These are phyloP conservation scores for Cyberlindnera petersonii DNA, from an alignment of 805 yeast genomes.

Conservation along the genomic window DNA sequence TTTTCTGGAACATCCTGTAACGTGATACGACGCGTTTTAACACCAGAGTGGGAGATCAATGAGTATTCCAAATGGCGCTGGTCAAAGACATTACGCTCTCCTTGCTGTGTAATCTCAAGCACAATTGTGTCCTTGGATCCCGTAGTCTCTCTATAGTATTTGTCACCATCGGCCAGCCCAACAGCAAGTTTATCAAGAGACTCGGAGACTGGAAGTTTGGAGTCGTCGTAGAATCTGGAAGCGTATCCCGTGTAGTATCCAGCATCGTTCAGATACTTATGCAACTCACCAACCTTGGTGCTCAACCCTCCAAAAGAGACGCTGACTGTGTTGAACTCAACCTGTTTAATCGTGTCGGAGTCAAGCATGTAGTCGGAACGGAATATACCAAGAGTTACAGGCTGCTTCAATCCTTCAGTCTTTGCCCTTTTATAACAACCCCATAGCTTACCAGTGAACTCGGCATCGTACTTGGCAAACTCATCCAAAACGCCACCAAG, in stretches of 20 bases:
- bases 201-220: conserved; percentile 61
- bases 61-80: conserved; percentile 81
- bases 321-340: conserved; percentile 93
- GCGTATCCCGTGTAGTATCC: conserved; percentile 52
- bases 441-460: conserved; percentile 79
- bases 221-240: conserved; percentile 40
- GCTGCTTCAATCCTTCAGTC: conserved; percentile 51
- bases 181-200: conserved; percentile 57
- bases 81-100: conserved; percentile 87
- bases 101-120: conserved; percentile 75
- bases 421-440: conserved; percentile 50
- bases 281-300: conserved; percentile 72
- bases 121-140: conserved; percentile 45
- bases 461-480: conserved; percentile 57
- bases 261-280: conserved; percentile 54
- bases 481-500: conserved; percentile 50
- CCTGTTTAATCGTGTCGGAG: conserved; percentile 67
- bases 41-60: conserved; percentile 50
- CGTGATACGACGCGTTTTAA: conserved; percentile 63
- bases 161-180: conserved; percentile 67
- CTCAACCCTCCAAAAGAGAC: conserved; percentile 94
- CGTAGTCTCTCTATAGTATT: conserved; percentile 42
- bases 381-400: conserved; percentile 75
- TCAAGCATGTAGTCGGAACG: conserved; percentile 86
- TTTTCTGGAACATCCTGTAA: conserved; percentile 51